These are phyloP conservation scores for Periconia sp. DNA, from an alignment of 2,329 filamentous ascomycete species.

Conservation along the genomic window DNA sequence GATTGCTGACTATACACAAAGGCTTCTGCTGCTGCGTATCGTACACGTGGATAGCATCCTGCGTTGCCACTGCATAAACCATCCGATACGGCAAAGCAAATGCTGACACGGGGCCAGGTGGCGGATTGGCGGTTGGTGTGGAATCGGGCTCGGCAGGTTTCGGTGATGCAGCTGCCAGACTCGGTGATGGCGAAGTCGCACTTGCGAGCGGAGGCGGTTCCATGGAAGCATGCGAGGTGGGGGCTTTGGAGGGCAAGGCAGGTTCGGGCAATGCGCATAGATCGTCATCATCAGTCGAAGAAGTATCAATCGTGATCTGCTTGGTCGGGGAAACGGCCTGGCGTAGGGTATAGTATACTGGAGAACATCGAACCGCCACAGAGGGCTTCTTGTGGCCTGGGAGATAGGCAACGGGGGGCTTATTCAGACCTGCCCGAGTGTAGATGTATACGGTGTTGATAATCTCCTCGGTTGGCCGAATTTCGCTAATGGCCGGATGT, in stretches of 20 bases:
- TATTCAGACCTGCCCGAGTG: conserved; percentile 93
- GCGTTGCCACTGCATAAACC: conserved; percentile 94
- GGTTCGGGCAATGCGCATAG: conserved; percentile 85
- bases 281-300: conserved; percentile 81
- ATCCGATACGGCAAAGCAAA: conserved; percentile 91
- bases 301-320: conserved; percentile 93
- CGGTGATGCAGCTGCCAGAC: conserved; percentile 56
- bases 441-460: conserved; percentile 99
- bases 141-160: conserved; percentile 54
- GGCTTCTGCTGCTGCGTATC: conserved; percentile 97
- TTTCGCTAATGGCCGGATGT: conserved; percentile 65
- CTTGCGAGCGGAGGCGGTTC: conserved; percentile 74
- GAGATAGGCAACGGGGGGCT: conserved; percentile 89
- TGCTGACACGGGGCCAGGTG: conserved; percentile 56
- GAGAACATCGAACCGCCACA: conserved; percentile 92
- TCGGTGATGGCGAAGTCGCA: conserved; percentile 52
- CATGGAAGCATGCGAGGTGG: conserved; percentile 70
- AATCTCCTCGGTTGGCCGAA: conserved; percentile 78
- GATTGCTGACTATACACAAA: conserved; percentile 90
- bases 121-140: conserved; percentile 56
- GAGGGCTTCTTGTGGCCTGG: conserved; percentile 98
- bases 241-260: conserved; percentile 57
- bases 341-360: conserved; percentile 81
- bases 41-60: conserved; percentile 92
- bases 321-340: conserved; percentile 68